Percentiles rank a stretch among this genome's conserved stretches.
Evolutionary conservation across 306 rosid species (phyloP).

Genomic region (Prunus mume): DNA sequence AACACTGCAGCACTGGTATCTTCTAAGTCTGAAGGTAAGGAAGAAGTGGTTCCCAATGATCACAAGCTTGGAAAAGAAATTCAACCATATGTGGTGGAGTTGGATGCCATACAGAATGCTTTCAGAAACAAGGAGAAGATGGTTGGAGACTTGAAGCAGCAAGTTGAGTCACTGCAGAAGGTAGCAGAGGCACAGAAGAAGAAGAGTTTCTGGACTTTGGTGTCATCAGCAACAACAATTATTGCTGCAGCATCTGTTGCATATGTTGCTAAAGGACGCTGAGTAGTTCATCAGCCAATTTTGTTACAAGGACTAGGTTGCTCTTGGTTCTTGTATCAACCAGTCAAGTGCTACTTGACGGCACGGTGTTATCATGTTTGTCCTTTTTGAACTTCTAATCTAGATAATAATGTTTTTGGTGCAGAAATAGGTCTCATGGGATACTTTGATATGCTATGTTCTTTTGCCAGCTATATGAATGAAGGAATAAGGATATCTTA

Average conservation of each 20-base stretch:
- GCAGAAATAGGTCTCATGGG: not conserved
- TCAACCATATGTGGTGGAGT: conserved; percentile 38
- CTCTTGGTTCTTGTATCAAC: conserved; percentile 16
- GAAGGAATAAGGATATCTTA: not conserved
- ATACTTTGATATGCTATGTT: not conserved
- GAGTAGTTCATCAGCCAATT: conserved; percentile 25
- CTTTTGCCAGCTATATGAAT: not conserved
- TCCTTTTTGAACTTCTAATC: conserved; percentile 14
- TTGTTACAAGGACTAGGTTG: conserved; percentile 24
- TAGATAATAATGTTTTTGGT: conserved; percentile 22
- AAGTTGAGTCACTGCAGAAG: conserved; percentile 32
- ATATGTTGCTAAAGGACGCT: conserved; percentile 64
- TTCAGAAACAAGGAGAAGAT: conserved; percentile 57
- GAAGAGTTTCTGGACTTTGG: conserved; percentile 55
- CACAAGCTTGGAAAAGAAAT: conserved; percentile 44
- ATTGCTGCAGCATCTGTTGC: conserved; percentile 65
- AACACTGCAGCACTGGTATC: conserved; percentile 43
- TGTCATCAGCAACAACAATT: conserved; percentile 65
- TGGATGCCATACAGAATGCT: conserved; percentile 61
- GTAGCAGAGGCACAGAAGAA: conserved; percentile 43
- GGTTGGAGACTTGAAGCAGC: conserved; percentile 56
- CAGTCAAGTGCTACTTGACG: conserved; percentile 27
- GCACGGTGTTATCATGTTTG: conserved; percentile 19
- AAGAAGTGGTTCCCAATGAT: conserved; percentile 37
- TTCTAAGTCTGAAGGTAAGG: conserved; percentile 18